phyloP scores from a whole-genome alignment of 2,329 filamentous ascomycete species.

The Colletotrichum endophyticum region DNA sequence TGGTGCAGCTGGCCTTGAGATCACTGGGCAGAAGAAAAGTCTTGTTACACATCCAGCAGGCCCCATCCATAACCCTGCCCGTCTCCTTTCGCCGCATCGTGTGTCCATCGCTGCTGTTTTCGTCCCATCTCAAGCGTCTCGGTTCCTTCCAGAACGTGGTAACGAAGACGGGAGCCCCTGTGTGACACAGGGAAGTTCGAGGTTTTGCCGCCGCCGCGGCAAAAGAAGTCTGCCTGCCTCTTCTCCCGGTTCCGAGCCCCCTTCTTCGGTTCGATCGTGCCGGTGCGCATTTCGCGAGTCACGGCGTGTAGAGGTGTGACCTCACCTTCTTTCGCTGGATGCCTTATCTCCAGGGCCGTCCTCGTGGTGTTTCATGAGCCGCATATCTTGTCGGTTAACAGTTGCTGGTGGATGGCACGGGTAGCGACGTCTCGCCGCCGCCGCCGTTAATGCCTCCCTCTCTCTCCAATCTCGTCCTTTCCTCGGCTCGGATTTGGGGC shows the following conservation, averaged over 20 bases:
- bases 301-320: neutral
- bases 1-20: neutral
- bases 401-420: neutral
- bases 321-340: neutral
- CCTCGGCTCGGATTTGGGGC: neutral
- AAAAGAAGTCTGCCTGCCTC: neutral
- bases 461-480: neutral
- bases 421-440: neutral
- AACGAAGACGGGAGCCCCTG: neutral
- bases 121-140: neutral
- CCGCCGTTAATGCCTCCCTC: neutral
- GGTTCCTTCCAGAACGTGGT: constrained; percentile 7
- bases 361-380: neutral
- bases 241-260: neutral
- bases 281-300: neutral
- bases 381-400: neutral
- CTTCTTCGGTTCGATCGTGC: neutral
- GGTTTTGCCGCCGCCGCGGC: neutral
- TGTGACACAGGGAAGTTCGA: neutral
- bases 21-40: neutral
- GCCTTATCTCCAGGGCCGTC: neutral
- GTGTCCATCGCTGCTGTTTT: neutral
- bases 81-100: neutral
- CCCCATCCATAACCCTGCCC: neutral
- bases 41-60: neutral